These are phyloP conservation scores for Cenchrus americanus DNA, from an alignment of 176 grass and related monocot species.

Conservation along the genomic window DNA sequence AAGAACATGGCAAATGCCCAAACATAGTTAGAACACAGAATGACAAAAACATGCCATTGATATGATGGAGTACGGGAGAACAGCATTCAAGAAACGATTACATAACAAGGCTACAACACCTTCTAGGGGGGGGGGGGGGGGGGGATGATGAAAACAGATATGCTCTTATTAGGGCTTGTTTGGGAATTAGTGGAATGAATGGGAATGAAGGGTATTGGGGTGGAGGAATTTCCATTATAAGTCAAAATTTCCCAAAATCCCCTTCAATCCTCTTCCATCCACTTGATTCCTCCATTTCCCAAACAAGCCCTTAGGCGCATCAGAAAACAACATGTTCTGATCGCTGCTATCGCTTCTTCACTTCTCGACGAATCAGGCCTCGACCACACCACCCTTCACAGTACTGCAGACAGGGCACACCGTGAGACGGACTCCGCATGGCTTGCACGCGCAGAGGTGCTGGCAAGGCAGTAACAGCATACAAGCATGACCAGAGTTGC, in stretches of 20 bases:
- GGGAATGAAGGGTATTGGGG: too few species aligned
- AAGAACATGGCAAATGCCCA: too few species aligned
- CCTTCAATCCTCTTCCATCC: too few species aligned
- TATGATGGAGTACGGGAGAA: not conserved
- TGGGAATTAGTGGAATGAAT: too few species aligned
- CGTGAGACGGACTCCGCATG: not conserved
- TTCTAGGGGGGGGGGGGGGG: not conserved
- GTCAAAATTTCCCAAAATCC: too few species aligned
- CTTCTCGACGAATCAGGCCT: not conserved
- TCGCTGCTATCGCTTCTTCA: not conserved
- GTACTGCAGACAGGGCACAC: not conserved
- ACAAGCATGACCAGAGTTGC: not conserved
- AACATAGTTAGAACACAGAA: not conserved
- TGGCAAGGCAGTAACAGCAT: not conserved
- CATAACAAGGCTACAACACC: not conserved
- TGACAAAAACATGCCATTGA: not conserved
- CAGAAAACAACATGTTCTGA: not conserved
- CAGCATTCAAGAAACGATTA: not conserved
- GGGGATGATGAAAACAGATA: not conserved
- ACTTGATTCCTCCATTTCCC: too few species aligned
- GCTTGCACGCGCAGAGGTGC: constrained; percentile 4
- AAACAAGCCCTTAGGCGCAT: too few species aligned
- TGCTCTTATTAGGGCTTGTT: not conserved
- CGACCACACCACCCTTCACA: not conserved
- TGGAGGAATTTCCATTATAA: too few species aligned